These are phyloP conservation scores for Candida germanica DNA, from an alignment of 805 yeast genomes.

Conservation along the genomic window DNA sequence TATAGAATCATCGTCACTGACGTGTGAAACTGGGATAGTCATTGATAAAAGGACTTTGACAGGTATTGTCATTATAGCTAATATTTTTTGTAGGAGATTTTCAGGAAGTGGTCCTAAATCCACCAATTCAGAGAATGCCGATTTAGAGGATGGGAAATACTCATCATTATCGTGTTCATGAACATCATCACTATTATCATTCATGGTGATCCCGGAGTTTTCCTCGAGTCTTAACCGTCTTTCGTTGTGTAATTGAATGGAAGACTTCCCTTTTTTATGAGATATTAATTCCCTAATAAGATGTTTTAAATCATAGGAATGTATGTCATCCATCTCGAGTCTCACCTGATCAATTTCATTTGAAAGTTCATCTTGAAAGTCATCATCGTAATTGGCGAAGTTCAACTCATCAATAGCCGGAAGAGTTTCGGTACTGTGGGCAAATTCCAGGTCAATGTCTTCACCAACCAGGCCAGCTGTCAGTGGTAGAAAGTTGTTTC, in stretches of 20 bases:
- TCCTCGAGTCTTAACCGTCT: slow-evolving; percentile 3
- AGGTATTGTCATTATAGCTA: slow-evolving; percentile 6
- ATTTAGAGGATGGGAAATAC: not conserved
- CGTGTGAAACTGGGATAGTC: slow-evolving; percentile 7
- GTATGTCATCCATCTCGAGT: slow-evolving; percentile 10
- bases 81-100: not conserved
- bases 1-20: not conserved
- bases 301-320: slow-evolving; percentile 24
- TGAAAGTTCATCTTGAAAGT: slow-evolving; percentile 12
- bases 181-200: not conserved
- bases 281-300: slow-evolving; percentile 29
- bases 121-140: not conserved
- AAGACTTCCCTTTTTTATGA: slow-evolving; percentile 2
- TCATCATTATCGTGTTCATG: not conserved
- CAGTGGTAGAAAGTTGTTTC: slow-evolving; percentile 7
- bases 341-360: slow-evolving; percentile 13
- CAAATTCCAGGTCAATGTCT: slow-evolving; percentile 8
- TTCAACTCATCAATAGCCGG: slow-evolving; percentile 29
- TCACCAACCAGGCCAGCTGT: not conserved
- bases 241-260: slow-evolving; percentile 8
- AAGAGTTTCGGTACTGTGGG: slow-evolving; percentile 17
- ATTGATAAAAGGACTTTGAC: slow-evolving; percentile 2
- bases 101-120: slow-evolving; percentile 1
- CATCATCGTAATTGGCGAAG: slow-evolving; percentile 10
- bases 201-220: slow-evolving; percentile 8